phyloP scores from a whole-genome alignment of 306 rosid genomes.

The Pterocarpus santalinus region DNA sequence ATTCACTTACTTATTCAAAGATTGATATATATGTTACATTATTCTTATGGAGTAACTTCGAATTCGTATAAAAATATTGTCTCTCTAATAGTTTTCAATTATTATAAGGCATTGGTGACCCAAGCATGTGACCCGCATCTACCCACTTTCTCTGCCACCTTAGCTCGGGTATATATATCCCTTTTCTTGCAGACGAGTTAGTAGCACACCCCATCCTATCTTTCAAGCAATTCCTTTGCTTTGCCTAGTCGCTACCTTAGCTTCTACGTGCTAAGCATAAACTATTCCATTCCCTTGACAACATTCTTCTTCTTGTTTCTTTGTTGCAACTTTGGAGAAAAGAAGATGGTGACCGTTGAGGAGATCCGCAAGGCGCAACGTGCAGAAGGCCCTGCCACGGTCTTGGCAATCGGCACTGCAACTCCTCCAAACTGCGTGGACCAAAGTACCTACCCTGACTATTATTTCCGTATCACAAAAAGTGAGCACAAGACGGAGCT shows the following conservation, averaged over 20 bases:
- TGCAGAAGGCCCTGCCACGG: too few relatives aligned
- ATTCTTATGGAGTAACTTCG: too few relatives aligned
- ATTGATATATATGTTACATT: too few relatives aligned
- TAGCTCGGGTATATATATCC: not conserved
- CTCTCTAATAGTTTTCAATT: too few relatives aligned
- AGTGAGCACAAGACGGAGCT: slow-evolving; percentile 54
- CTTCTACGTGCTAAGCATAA: not conserved
- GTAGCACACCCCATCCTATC: not conserved
- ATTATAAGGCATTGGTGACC: not conserved
- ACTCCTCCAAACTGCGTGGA: not conserved
- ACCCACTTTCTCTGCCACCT: slow-evolving; percentile 10
- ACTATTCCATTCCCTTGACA: not conserved
- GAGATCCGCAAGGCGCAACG: too few relatives aligned
- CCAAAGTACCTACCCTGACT: slow-evolving; percentile 67
- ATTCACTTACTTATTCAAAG: too few relatives aligned
- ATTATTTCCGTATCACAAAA: slow-evolving; percentile 67
- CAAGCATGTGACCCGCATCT: slow-evolving; percentile 37
- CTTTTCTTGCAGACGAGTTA: not conserved
- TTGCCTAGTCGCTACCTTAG: not conserved
- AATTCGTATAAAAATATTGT: too few relatives aligned
- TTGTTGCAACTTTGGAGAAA: not conserved
- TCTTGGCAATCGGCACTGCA: too few relatives aligned
- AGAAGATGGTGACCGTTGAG: slow-evolving; percentile 40
- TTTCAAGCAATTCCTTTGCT: not conserved
- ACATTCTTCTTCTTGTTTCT: not conserved